Percentiles rank a stretch among this genome's conserved stretches.
phyloP scores from a whole-genome alignment of 2,329 filamentous ascomycete species.

The Teratosphaeriaceae sp. region DNA sequence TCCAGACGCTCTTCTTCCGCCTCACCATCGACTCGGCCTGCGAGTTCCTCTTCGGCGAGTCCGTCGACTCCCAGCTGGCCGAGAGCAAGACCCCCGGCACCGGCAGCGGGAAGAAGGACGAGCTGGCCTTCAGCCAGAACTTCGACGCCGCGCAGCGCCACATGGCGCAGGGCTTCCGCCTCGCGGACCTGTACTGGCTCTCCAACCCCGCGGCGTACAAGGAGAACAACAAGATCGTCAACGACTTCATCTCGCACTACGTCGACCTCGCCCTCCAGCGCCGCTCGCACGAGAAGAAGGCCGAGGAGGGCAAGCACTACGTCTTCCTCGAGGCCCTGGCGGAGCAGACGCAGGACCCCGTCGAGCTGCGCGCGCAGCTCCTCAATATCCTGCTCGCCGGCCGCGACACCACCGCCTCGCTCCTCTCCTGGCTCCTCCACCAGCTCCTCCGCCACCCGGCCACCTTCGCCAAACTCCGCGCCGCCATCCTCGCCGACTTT shows the following conservation, averaged over 20 bases:
- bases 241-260: constrained; percentile 36
- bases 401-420: constrained; percentile 50
- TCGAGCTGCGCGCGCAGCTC: constrained; percentile 37
- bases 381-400: constrained; percentile 63
- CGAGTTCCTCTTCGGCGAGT: constrained; percentile 43
- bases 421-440: constrained; percentile 50
- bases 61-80: constrained; percentile 30
- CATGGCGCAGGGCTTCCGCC: constrained; percentile 30
- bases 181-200: constrained; percentile 31
- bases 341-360: constrained; percentile 39
- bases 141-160: constrained; percentile 39
- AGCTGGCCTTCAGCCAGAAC: constrained; percentile 35
- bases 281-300: constrained; percentile 14
- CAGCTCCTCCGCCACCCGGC: constrained; percentile 46
- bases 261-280: constrained; percentile 39
- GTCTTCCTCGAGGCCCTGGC: constrained; percentile 43
- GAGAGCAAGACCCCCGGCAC: constrained; percentile 18
- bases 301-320: constrained; percentile 30
- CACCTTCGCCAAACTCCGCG: constrained; percentile 42
- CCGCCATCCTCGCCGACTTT: constrained; percentile 44
- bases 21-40: constrained; percentile 45
- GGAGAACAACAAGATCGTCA: constrained; percentile 35
- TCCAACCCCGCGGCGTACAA: constrained; percentile 32
- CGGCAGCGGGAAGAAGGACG: constrained; percentile 15
- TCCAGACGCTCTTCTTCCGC: constrained; percentile 41